phyloP scores from a whole-genome alignment of 2,329 filamentous ascomycete genomes.

The Cladophialophora psammophila region DNA sequence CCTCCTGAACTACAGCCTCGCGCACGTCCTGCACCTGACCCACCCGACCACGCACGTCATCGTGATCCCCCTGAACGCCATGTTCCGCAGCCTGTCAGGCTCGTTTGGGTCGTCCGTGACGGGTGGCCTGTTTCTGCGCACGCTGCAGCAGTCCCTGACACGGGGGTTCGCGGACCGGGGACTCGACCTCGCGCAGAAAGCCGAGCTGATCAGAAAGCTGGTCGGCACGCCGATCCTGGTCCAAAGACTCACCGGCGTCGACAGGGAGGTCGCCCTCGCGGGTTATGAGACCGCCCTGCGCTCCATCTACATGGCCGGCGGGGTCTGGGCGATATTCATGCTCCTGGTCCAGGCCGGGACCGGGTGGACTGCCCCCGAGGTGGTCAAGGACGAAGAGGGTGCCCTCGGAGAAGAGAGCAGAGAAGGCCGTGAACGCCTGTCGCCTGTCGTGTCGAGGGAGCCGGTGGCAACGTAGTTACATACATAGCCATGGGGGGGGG shows the following conservation, averaged over 20 bases:
- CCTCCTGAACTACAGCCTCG: constrained; percentile 79
- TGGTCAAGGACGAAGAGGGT: constrained; percentile 41
- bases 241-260: constrained; percentile 55
- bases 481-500: too few species aligned
- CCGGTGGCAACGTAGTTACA: not conserved
- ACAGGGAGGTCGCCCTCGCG: constrained; percentile 59
- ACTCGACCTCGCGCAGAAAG: constrained; percentile 42
- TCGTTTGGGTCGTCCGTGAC: constrained; percentile 82
- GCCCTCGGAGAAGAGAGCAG: not conserved
- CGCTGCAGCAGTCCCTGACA: constrained; percentile 64
- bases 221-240: constrained; percentile 67
- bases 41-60: constrained; percentile 73
- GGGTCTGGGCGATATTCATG: constrained; percentile 58
- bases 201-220: constrained; percentile 61
- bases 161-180: constrained; percentile 61
- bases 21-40: constrained; percentile 78
- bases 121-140: constrained; percentile 75
- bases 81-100: constrained; percentile 81
- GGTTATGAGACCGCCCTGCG: constrained; percentile 64
- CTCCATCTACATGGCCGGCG: constrained; percentile 61
- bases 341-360: constrained; percentile 64
- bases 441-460: constrained; percentile 25
- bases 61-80: constrained; percentile 76
- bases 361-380: constrained; percentile 58
- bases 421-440: not conserved